A percentile compares a stretch with the other conserved stretches of the same genome.
These are phyloP conservation scores for Corchorus olitorius DNA, from an alignment of 345 rosid species.

Conservation along the genomic window DNA sequence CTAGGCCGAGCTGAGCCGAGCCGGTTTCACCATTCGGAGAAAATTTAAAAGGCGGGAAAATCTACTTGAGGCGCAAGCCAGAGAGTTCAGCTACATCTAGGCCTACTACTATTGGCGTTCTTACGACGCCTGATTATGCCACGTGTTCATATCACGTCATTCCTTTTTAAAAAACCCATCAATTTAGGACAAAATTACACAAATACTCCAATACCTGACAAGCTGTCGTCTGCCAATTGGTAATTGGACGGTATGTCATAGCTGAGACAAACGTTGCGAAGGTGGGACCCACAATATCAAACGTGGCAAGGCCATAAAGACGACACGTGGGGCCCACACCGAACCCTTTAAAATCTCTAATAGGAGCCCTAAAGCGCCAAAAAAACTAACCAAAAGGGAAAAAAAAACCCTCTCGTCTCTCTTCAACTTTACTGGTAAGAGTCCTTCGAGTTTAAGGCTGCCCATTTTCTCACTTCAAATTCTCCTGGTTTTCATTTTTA, in stretches of 20 bases:
- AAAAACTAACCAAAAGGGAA: neutral
- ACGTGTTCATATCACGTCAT: neutral
- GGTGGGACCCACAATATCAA: neutral
- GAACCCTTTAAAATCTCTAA: conserved; percentile 41
- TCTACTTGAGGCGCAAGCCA: neutral
- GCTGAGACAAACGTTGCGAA: too few species aligned
- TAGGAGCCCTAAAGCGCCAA: conserved; percentile 38
- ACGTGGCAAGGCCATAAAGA: neutral
- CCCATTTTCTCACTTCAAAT: conserved; percentile 1
- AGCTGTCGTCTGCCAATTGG: neutral
- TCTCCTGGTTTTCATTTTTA: neutral
- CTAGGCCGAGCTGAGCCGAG: neutral
- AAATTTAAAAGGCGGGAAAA: conserved; percentile 12
- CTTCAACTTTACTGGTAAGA: conserved; percentile 19
- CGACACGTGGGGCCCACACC: conserved; percentile 35
- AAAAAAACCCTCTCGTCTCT: conserved; percentile 2
- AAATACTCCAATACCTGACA: neutral
- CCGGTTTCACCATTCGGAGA: neutral
- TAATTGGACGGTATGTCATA: neutral
- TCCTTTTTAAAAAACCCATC: neutral
- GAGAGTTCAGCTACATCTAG: neutral
- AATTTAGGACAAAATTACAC: neutral
- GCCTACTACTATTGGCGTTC: neutral
- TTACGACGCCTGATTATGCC: neutral
- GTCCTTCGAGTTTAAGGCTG: conserved; percentile 8